Percentiles rank a stretch among this genome's conserved stretches.
Evolutionary conservation across 257 asterid genomes (phyloP).

Genomic region (Nicotiana attenuata): DNA sequence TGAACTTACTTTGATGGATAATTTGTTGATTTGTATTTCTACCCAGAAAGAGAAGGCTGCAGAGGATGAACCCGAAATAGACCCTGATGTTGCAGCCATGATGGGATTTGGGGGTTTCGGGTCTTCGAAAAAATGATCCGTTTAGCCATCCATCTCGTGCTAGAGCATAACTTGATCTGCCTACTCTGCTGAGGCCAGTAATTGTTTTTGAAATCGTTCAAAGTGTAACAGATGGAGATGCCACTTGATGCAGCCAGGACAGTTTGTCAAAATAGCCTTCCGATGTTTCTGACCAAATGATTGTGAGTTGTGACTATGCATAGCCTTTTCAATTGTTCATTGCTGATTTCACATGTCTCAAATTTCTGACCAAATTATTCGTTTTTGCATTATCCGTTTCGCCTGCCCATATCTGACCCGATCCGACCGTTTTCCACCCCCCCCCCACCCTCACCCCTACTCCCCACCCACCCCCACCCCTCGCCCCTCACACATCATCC

Average conservation of each 20-base stretch:
- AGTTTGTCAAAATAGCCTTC: neutral
- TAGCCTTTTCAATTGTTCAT: too few species aligned
- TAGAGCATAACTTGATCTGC: constrained; percentile 6
- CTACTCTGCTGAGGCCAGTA: neutral
- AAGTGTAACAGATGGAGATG: neutral
- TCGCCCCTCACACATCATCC: too few species aligned
- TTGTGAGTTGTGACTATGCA: too few species aligned
- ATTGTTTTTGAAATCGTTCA: neutral
- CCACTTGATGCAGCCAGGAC: neutral
- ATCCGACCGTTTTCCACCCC: too few species aligned
- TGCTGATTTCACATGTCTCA: too few species aligned
- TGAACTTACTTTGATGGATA: neutral
- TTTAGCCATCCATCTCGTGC: neutral
- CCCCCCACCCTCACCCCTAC: too few species aligned
- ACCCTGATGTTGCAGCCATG: constrained; percentile 93
- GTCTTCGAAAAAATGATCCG: constrained; percentile 66
- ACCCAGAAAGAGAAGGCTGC: constrained; percentile 69
- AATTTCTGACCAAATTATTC: too few species aligned
- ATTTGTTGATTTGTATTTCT: constrained; percentile 8
- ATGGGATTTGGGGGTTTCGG: constrained; percentile 98
- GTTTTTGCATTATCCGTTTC: too few species aligned
- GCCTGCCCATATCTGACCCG: too few species aligned
- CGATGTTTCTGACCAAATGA: too few species aligned
- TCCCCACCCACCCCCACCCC: too few species aligned
- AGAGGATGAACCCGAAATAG: constrained; percentile 88